Evolutionary conservation across 495 filamentous ascomycete genomes (phyloP), one percentile per base, ranked within the genome.

Genomic region (Xeromyces bisporus): DNA sequence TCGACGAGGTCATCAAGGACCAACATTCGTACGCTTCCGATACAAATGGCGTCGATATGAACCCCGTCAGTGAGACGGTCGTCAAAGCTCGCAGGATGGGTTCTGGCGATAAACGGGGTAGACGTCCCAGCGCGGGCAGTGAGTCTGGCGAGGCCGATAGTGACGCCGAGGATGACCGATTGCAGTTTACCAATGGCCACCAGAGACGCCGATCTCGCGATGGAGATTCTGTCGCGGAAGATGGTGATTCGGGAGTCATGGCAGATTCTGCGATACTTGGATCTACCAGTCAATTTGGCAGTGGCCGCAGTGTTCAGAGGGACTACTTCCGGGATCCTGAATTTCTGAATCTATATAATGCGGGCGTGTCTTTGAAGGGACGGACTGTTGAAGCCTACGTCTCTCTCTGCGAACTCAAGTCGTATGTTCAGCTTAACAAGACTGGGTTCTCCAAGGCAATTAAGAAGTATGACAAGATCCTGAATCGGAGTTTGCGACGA

Each of bases 381-480:
- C 70, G 85, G 20, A 73, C 78, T 28, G 71, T 91, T 34, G 78
- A 75, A 43, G 58, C 81, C 30, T 99, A 93, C 43, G 91, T 96
- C 31, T 76, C 79, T 34, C 58, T 96, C n/a, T 93, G 89, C 56
- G 89, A 93, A 41, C 69, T 99, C 34, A 83, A 92, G 49, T 93
- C 86, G 9, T 99, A 86, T 48, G 73, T 89, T 32, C 89, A 99
- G 56, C 65, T 99, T 26, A 99, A 99, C 62, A 76, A 74, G 55
- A 99, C 89, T 0, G 89, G 89, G 2, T 99, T 99, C 55, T 67
- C 73, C 25, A 99, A 99, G 55, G 84, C 85, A 2, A 55, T 93
- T 41, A 99, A 99, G 61, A 99, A 99, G 51, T 99, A 89, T 47
- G 89, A 99, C 62, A 99, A 99, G 64, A 94, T 79, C 31, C 58